Evolutionary conservation across 2,329 filamentous ascomycete species (phyloP).

Genomic region (Exophiala mesophila): DNA sequence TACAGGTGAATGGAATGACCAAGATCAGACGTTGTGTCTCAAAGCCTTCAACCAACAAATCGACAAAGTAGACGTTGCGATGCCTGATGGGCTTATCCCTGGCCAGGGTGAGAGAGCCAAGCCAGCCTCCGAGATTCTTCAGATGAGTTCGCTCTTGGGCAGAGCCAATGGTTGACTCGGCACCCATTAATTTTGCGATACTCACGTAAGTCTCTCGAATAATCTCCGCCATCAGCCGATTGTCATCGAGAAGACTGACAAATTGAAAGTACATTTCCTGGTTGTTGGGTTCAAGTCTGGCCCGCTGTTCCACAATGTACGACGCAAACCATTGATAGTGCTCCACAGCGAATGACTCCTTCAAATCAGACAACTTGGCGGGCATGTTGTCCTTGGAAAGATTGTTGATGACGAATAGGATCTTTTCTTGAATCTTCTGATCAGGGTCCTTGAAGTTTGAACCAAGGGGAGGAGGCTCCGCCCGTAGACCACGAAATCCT

Average conservation of each 20-base stretch:
- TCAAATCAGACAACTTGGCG: conserved; percentile 76
- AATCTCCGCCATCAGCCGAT: conserved; percentile 78
- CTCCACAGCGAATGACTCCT: conserved; percentile 68
- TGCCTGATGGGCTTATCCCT: conserved; percentile 94
- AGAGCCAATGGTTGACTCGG: conserved; percentile 78
- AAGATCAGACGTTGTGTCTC: conserved; percentile 87
- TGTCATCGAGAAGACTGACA: conserved; percentile 75
- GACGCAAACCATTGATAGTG: conserved; percentile 96
- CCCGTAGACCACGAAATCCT: conserved; percentile 71
- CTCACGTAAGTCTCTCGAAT: conserved; percentile 87
- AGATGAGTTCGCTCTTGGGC: conserved; percentile 79
- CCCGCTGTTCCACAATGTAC: conserved; percentile 91
- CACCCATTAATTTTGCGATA: conserved; percentile 80
- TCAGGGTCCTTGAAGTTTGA: conserved; percentile 74
- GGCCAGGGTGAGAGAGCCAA: conserved; percentile 86
- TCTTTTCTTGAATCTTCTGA: conserved; percentile 82
- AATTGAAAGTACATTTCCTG: conserved; percentile 89
- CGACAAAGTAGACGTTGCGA: conserved; percentile 94
- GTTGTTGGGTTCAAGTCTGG: conserved; percentile 96
- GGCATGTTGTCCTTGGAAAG: conserved; percentile 85
- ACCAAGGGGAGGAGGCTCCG: conserved; percentile 62
- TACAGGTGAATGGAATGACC: conserved; percentile 96
- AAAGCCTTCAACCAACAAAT: conserved; percentile 86
- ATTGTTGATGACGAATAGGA: conserved; percentile 95
- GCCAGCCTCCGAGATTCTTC: conserved; percentile 91